These are phyloP conservation scores for Colletotrichum theobromicola DNA, from an alignment of 2,329 filamentous ascomycete species.

Conservation along the genomic window DNA sequence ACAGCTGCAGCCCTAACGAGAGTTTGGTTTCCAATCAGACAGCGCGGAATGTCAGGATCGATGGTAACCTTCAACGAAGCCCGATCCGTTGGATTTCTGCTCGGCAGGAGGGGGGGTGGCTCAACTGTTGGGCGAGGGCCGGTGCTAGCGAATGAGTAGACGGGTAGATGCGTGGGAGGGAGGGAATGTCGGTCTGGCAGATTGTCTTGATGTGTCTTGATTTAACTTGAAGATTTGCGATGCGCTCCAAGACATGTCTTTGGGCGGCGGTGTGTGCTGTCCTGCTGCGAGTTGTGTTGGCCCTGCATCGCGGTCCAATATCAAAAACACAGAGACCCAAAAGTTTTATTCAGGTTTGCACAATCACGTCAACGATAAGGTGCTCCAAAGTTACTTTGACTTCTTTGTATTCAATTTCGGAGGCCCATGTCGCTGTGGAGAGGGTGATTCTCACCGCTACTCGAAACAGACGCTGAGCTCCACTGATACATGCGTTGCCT, in stretches of 20 bases:
- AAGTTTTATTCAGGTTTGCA: neutral
- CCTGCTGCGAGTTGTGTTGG: neutral
- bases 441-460: conserved; percentile 14
- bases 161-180: neutral
- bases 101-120: neutral
- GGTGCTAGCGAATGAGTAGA: neutral
- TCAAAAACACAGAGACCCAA: neutral
- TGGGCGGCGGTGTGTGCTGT: neutral
- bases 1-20: neutral
- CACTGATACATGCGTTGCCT: conserved; percentile 15
- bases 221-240: neutral
- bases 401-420: conserved; percentile 20
- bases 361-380: neutral
- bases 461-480: conserved; percentile 6
- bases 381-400: neutral
- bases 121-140: neutral
- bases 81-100: neutral
- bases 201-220: neutral
- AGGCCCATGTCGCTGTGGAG: conserved; percentile 6
- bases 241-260: neutral
- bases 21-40: neutral
- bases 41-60: neutral
- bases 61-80: neutral
- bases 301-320: neutral
- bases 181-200: neutral